Evolutionary conservation across 768 basidiomycete species (phyloP).

Genomic region (Artomyces pyxidatus): DNA sequence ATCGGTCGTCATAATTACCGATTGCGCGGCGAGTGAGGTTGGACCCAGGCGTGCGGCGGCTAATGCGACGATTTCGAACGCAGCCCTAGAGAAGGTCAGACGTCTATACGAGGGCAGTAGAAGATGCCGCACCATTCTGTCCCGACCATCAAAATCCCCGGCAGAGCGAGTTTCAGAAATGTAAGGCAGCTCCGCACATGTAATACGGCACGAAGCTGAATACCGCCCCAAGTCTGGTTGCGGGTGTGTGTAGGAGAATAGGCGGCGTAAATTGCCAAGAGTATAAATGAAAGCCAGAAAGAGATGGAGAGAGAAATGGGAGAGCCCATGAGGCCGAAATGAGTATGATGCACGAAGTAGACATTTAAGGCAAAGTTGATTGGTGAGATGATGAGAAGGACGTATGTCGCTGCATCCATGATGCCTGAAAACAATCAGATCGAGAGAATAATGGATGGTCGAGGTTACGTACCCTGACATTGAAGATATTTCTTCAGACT

Average conservation of each 20-base stretch:
- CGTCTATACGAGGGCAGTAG: neutral
- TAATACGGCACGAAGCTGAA: conserved; percentile 37
- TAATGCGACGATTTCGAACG: conserved; percentile 76
- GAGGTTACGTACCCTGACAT: conserved; percentile 50
- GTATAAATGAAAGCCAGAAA: conserved; percentile 59
- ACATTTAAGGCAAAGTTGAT: conserved; percentile 57
- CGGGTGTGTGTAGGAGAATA: conserved; percentile 43
- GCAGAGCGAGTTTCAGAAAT: conserved; percentile 64
- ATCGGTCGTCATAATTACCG: conserved; percentile 75
- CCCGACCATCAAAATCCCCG: conserved; percentile 72
- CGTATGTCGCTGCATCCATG: conserved; percentile 61
- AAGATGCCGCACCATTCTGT: conserved; percentile 57
- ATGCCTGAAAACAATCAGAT: conserved; percentile 40
- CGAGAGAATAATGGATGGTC: neutral
- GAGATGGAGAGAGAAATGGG: conserved; percentile 60
- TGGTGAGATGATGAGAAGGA: conserved; percentile 56
- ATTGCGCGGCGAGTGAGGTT: conserved; percentile 65
- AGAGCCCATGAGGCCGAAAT: conserved; percentile 56
- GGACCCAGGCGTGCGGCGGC: conserved; percentile 65
- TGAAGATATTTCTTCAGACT: conserved; percentile 74
- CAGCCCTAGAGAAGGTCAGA: conserved; percentile 40
- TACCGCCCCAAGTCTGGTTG: conserved; percentile 60
- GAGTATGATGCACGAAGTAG: conserved; percentile 53
- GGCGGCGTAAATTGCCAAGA: conserved; percentile 42
- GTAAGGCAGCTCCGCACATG: conserved; percentile 39